Percentiles rank a stretch among this genome's conserved stretches.
These are phyloP conservation scores for Eruca vesicaria DNA, from an alignment of 441 rosid species.

Conservation along the genomic window DNA sequence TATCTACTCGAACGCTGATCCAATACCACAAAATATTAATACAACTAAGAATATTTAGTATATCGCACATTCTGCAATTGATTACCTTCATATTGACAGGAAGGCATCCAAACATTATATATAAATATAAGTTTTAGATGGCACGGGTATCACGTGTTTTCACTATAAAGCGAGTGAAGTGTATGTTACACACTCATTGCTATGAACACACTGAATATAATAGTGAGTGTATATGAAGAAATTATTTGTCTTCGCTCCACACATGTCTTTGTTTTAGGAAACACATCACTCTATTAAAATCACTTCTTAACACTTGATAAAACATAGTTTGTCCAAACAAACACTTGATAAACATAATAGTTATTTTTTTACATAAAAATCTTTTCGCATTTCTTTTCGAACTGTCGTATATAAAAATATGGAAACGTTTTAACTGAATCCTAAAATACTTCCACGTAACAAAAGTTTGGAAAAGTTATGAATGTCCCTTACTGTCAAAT, in stretches of 20 bases:
- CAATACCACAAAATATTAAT: neutral
- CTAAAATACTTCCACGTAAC: neutral
- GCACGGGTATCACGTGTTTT: conserved; percentile 29
- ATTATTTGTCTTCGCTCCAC: conserved; percentile 8
- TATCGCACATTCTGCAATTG: neutral
- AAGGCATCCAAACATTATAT: neutral
- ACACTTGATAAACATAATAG: neutral
- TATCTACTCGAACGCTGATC: neutral
- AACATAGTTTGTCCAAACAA: too few species aligned
- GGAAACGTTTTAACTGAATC: neutral
- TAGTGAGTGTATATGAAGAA: neutral
- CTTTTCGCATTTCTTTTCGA: neutral
- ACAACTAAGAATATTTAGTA: neutral
- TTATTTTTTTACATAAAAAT: neutral
- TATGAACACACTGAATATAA: neutral
- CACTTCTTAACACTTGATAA: neutral
- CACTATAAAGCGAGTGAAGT: conserved; percentile 24
- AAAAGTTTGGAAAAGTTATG: neutral
- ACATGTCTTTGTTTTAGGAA: conserved; percentile 31
- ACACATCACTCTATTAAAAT: neutral
- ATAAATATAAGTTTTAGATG: neutral
- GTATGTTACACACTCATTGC: conserved; percentile 14
- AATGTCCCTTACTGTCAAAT: neutral
- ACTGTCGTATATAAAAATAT: neutral
- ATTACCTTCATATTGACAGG: conserved; percentile 1